A percentile compares a stretch with the other conserved stretches of the same genome.
Evolutionary conservation across 495 filamentous ascomycete species (phyloP).

Genomic region (Penicillium cataractarum): DNA sequence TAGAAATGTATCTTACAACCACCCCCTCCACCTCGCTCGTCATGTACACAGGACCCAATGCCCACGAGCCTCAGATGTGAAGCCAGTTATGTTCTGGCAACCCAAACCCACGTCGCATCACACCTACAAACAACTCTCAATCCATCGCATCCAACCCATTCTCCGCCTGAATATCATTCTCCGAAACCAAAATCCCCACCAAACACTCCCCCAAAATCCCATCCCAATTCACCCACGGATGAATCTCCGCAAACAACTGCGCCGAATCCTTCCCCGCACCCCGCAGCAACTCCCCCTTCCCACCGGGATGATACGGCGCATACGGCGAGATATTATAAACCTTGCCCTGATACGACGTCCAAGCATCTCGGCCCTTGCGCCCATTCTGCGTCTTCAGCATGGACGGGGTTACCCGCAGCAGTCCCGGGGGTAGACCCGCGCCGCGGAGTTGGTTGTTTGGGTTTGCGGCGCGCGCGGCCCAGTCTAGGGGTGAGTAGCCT

Average conservation of each 20-base stretch:
- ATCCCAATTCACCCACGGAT: constrained; percentile 99
- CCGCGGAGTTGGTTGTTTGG: constrained; percentile 70
- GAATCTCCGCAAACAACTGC: constrained; percentile 85
- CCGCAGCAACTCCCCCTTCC: constrained; percentile 80
- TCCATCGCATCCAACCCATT: constrained; percentile 73
- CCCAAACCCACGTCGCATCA: neutral
- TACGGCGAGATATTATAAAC: constrained; percentile 96
- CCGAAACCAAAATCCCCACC: constrained; percentile 81
- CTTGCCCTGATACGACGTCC: constrained; percentile 81
- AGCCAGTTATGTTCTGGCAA: neutral
- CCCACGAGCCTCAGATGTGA: neutral
- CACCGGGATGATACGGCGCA: constrained; percentile 87
- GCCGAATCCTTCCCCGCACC: constrained; percentile 71
- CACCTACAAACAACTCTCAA: constrained; percentile 31
- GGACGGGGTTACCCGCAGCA: constrained; percentile 74
- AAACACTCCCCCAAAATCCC: constrained; percentile 86
- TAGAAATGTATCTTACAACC: constrained; percentile 15
- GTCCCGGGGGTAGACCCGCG: constrained; percentile 51
- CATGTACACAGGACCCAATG: constrained; percentile 2
- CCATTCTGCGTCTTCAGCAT: constrained; percentile 75
- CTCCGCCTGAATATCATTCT: constrained; percentile 59
- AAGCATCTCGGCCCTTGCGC: constrained; percentile 80
- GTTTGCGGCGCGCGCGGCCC: constrained; percentile 75
- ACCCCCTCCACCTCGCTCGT: constrained; percentile 6
- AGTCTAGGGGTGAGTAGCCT: constrained; percentile 92